Evolutionary conservation across 1,284 basidiomycete genomes (phyloP).

Genomic region (Sporisorium sorghi): DNA sequence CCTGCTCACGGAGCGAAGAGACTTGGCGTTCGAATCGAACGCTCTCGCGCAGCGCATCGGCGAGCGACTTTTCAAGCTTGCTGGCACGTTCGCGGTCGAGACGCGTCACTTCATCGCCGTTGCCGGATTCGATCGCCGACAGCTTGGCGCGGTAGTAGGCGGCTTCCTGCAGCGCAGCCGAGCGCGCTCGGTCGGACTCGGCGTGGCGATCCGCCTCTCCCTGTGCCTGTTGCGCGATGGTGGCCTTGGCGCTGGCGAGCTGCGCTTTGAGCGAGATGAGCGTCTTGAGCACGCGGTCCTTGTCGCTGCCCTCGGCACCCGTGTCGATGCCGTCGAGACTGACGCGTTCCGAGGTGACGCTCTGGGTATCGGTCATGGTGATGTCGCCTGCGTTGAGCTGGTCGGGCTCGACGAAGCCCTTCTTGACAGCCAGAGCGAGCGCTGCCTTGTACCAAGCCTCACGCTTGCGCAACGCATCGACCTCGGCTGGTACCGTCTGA

Average conservation of each 20-base stretch:
- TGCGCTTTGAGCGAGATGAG: conserved; percentile 88
- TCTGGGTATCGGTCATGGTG: conserved; percentile 41
- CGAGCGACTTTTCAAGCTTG: conserved; percentile 84
- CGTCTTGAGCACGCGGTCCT: conserved; percentile 77
- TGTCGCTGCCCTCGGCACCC: conserved; percentile 67
- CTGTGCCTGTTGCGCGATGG: conserved; percentile 80
- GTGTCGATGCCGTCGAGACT: conserved; percentile 69
- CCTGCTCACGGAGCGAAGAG: conserved; percentile 66
- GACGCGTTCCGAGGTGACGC: conserved; percentile 35
- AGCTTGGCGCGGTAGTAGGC: conserved; percentile 96
- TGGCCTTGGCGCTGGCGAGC: conserved; percentile 83
- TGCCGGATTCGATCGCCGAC: conserved; percentile 81
- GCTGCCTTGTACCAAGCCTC: conserved; percentile 89
- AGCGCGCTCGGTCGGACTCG: conserved; percentile 83
- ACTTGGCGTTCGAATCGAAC: conserved; percentile 80
- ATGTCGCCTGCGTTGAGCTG: conserved; percentile 53
- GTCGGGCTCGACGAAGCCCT: conserved; percentile 83
- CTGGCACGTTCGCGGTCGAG: conserved; percentile 83
- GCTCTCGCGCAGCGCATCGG: conserved; percentile 79
- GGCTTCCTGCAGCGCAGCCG: conserved; percentile 89
- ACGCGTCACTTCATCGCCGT: conserved; percentile 76
- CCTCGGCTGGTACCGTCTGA: conserved; percentile 72
- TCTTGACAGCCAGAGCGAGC: conserved; percentile 79
- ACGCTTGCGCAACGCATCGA: conserved; percentile 81
- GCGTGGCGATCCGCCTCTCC: conserved; percentile 81